phyloP scores from a whole-genome alignment of 352 stramenopile genomes.

The Globisporangium irregulare region DNA sequence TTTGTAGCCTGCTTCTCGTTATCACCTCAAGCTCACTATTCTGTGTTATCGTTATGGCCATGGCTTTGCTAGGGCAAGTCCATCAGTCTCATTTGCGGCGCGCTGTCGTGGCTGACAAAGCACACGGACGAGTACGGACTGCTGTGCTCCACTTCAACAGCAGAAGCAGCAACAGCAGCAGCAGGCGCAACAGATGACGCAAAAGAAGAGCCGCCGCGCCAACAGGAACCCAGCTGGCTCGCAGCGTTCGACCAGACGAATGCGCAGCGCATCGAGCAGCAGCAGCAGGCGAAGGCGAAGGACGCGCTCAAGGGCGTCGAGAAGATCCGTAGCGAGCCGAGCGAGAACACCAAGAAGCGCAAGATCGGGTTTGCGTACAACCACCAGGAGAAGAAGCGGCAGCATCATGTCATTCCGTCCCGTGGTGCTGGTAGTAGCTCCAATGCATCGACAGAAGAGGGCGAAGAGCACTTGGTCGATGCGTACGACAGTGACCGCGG shows the following conservation, averaged over 20 bases:
- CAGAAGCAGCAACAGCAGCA: conserved; percentile 12
- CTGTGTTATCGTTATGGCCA: background rate
- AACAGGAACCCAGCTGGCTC: conserved; percentile 57
- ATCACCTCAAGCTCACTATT: background rate
- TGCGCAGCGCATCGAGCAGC: conserved; percentile 35
- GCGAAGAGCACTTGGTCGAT: conserved; percentile 64
- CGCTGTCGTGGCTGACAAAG: conserved; percentile 78
- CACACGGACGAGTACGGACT: conserved; percentile 79
- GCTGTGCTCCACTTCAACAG: conserved; percentile 14
- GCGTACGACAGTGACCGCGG: conserved; percentile 71
- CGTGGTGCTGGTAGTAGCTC: background rate
- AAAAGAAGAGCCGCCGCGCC: background rate
- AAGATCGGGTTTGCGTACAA: conserved; percentile 65
- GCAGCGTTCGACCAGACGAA: conserved; percentile 53
- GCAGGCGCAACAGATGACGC: conserved; percentile 5
- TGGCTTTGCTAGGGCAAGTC: conserved; percentile 74
- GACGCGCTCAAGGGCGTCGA: conserved; percentile 54
- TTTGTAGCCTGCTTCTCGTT: background rate
- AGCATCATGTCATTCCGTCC: conserved; percentile 6
- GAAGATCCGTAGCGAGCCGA: conserved; percentile 42
- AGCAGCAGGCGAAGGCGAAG: conserved; percentile 43
- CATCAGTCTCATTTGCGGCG: conserved; percentile 89
- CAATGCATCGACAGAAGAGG: conserved; percentile 20
- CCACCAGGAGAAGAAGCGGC: conserved; percentile 55
- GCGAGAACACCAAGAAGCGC: conserved; percentile 57